phyloP scores from a whole-genome alignment of 169 alveolate species.

The Cryptosporidium sp. region DNA sequence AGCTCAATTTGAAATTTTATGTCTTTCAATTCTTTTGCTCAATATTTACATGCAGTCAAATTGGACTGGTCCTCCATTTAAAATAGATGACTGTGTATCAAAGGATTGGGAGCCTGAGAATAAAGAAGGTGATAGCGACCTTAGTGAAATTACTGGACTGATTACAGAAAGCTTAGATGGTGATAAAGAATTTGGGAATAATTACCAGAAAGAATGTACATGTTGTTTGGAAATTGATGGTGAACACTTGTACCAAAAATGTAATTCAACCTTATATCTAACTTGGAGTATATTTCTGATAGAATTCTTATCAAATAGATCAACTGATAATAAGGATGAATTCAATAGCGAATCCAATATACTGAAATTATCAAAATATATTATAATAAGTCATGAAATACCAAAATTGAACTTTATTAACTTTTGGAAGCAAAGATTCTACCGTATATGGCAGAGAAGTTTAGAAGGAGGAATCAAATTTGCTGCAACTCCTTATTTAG shows the following conservation, averaged over 20 bases:
- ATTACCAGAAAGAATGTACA: slow-evolving; percentile 31
- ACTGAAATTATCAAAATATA: slow-evolving; percentile 11
- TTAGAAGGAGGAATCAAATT: slow-evolving; percentile 65
- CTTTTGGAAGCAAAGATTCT: slow-evolving; percentile 70
- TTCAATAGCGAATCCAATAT: not conserved
- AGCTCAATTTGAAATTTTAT: slow-evolving; percentile 58
- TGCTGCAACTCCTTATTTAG: slow-evolving; percentile 62
- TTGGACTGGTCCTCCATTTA: slow-evolving; percentile 73
- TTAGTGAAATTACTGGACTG: not conserved
- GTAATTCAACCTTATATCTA: slow-evolving; percentile 36
- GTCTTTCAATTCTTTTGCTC: slow-evolving; percentile 30
- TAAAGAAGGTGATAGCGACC: not conserved
- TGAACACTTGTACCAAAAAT: slow-evolving; percentile 41
- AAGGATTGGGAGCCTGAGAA: slow-evolving; percentile 8
- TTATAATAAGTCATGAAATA: not conserved
- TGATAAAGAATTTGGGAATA: not conserved
- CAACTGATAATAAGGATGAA: slow-evolving; percentile 2
- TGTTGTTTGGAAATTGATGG: slow-evolving; percentile 44
- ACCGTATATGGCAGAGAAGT: slow-evolving; percentile 68
- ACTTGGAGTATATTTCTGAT: slow-evolving; percentile 60
- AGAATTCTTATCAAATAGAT: slow-evolving; percentile 22
- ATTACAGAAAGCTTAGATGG: not conserved
- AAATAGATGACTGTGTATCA: slow-evolving; percentile 14
- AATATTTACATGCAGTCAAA: slow-evolving; percentile 67
- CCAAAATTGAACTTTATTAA: slow-evolving; percentile 20